Evolutionary conservation across 495 filamentous ascomycete genomes (phyloP).

Genomic region (Physcia stellaris): DNA sequence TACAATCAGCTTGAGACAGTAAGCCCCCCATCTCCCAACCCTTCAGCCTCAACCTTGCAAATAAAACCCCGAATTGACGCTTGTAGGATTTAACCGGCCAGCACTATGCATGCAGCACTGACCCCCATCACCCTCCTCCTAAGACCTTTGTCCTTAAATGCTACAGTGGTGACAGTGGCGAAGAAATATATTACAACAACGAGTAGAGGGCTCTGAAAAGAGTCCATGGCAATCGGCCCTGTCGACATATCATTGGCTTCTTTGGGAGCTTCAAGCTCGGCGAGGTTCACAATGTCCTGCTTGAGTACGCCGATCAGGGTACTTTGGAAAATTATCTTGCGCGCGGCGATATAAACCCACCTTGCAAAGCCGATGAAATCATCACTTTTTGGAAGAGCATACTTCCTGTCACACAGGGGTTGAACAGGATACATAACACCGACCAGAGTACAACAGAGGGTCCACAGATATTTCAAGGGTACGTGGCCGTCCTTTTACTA

Average conservation of each 20-base stretch:
- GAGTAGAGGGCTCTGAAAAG: slow-evolving; percentile 23
- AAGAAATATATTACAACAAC: slow-evolving; percentile 20
- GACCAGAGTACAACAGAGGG: background rate
- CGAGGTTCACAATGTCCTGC: slow-evolving; percentile 25
- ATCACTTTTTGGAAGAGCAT: slow-evolving; percentile 29
- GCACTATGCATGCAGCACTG: no score
- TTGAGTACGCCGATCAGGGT: slow-evolving; percentile 33
- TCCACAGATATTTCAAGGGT: slow-evolving; percentile 6
- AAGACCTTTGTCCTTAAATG: slow-evolving; percentile 29
- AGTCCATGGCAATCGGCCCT: slow-evolving; percentile 17
- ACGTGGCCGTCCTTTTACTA: no score
- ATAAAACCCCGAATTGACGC: no score
- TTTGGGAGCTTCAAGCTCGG: slow-evolving; percentile 28
- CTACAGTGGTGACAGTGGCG: slow-evolving; percentile 19
- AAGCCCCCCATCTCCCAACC: no score
- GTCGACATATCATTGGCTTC: slow-evolving; percentile 26
- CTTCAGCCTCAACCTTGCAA: no score
- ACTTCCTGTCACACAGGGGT: slow-evolving; percentile 21
- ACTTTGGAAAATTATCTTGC: slow-evolving; percentile 27
- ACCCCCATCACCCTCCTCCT: no score
- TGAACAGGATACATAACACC: slow-evolving; percentile 25
- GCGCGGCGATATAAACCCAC: slow-evolving; percentile 15
- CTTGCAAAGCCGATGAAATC: slow-evolving; percentile 21
- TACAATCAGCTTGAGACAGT: no score
- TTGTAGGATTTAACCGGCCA: no score